phyloP scores from a whole-genome alignment of 768 basidiomycete genomes.

The Lanmaoa rubissima region DNA sequence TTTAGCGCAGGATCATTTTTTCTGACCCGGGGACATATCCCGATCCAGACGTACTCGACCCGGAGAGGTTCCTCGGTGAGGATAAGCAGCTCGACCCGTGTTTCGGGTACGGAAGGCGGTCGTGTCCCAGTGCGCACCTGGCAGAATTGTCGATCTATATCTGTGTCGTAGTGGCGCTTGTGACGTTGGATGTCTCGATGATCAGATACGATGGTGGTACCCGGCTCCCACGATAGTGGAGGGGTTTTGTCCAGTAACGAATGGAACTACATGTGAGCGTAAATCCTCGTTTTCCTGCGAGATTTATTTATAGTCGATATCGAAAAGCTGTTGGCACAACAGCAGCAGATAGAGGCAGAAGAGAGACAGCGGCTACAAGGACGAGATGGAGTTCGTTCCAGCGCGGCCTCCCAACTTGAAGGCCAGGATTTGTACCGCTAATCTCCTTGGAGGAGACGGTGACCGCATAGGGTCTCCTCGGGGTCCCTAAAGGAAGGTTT shows the following conservation, averaged over 20 bases:
- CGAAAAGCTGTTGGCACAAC: slow-evolving; percentile 10
- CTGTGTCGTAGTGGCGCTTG: neutral
- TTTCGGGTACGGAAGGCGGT: slow-evolving; percentile 15
- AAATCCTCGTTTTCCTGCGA: no score
- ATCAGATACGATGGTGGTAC: no score
- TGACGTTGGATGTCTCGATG: slow-evolving; percentile 2
- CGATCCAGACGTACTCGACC: slow-evolving; percentile 4
- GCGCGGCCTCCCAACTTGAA: no score
- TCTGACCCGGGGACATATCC: slow-evolving; percentile 2
- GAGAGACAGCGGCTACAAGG: neutral
- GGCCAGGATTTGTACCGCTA: neutral
- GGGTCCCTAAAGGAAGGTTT: neutral
- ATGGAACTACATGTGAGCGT: no score
- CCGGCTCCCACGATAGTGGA: no score
- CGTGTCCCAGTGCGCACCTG: slow-evolving; percentile 4
- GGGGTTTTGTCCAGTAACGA: no score
- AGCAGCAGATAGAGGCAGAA: slow-evolving; percentile 1
- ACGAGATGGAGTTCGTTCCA: no score
- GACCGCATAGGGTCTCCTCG: neutral
- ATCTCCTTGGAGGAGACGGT: slow-evolving; percentile 1
- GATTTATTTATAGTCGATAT: slow-evolving; percentile 1
- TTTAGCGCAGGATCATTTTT: slow-evolving; percentile 1
- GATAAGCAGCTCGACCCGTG: slow-evolving; percentile 7
- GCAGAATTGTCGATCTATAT: slow-evolving; percentile 10
- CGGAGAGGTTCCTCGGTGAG: slow-evolving; percentile 9